phyloP scores from a whole-genome alignment of 2,329 filamentous ascomycete species.

The Pseudogymnoascus sp. region DNA sequence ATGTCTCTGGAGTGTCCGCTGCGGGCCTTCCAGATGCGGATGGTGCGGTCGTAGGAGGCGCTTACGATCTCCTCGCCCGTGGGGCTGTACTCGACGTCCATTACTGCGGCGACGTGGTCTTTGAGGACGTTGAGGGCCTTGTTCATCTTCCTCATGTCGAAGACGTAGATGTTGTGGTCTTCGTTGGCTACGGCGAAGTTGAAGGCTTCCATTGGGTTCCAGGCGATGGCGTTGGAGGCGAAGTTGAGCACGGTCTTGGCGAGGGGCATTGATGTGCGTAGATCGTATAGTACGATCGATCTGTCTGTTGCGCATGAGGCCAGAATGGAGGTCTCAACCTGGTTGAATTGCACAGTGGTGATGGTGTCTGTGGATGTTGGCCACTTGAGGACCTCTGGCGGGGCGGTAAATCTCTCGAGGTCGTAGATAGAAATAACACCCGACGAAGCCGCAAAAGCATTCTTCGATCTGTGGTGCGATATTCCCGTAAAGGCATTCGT shows the following conservation, averaged over 20 bases:
- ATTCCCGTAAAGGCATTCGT: slow-evolving; percentile 74
- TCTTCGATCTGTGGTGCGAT: slow-evolving; percentile 71
- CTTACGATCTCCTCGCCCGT: slow-evolving; percentile 91
- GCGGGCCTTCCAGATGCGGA: slow-evolving; percentile 76
- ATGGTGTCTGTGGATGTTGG: slow-evolving; percentile 87
- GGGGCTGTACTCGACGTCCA: slow-evolving; percentile 93
- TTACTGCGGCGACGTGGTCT: slow-evolving; percentile 82
- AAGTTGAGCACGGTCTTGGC: slow-evolving; percentile 76
- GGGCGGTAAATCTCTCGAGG: slow-evolving; percentile 69
- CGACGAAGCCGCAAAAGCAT: slow-evolving; percentile 73
- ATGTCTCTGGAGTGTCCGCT: slow-evolving; percentile 83
- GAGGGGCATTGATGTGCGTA: slow-evolving; percentile 77
- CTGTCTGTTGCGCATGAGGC: slow-evolving; percentile 81
- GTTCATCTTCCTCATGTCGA: slow-evolving; percentile 88
- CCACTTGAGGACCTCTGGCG: slow-evolving; percentile 78
- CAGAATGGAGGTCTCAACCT: slow-evolving; percentile 85
- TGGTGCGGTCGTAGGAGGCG: slow-evolving; percentile 79
- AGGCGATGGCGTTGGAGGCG: slow-evolving; percentile 74
- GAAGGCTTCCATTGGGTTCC: slow-evolving; percentile 96
- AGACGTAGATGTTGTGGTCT: slow-evolving; percentile 85
- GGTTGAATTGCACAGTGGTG: slow-evolving; percentile 81
- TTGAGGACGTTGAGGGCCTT: slow-evolving; percentile 84
- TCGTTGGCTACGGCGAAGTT: slow-evolving; percentile 91
- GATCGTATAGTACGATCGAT: slow-evolving; percentile 82
- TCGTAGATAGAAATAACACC: slow-evolving; percentile 83